A percentile compares a stretch with the other conserved stretches of the same genome.
Evolutionary conservation across 306 rosid species (phyloP).

Genomic region (Begonia masoniana): DNA sequence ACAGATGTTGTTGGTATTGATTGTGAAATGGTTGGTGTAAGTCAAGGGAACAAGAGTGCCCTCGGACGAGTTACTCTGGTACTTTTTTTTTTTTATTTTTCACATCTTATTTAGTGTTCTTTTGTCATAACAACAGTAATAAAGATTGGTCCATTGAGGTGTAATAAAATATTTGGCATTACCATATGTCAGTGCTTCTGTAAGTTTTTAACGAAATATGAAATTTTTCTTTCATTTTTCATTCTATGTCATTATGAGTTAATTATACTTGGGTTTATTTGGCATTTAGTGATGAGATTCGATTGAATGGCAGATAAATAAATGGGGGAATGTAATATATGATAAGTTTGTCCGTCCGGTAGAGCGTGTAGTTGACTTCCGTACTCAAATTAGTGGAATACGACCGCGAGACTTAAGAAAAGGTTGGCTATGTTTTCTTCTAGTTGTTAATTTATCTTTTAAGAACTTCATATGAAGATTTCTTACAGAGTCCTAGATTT

Average conservation of each 20-base stretch:
- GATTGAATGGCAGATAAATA: constrained; percentile 56
- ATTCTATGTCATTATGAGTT: too few species aligned
- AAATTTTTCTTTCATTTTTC: too few species aligned
- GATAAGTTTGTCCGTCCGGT: constrained; percentile 80
- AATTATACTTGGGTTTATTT: too few species aligned
- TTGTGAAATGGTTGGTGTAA: constrained; percentile 97
- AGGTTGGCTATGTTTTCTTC: constrained; percentile 37
- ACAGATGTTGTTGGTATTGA: constrained; percentile 87
- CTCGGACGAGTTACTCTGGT: constrained; percentile 88
- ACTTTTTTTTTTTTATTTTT: constrained; percentile 19
- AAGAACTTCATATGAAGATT: neutral
- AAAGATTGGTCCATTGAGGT: too few species aligned
- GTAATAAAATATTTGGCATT: too few species aligned
- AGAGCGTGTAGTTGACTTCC: constrained; percentile 77
- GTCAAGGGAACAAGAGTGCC: constrained; percentile 86
- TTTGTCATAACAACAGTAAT: too few species aligned
- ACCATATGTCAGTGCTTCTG: too few species aligned
- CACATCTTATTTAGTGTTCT: neutral
- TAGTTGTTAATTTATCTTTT: neutral
- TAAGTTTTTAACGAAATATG: too few species aligned
- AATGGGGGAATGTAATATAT: constrained; percentile 80
- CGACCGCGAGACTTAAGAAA: constrained; percentile 67
- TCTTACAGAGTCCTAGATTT: too few species aligned
- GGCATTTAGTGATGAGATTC: too few species aligned
- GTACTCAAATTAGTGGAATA: constrained; percentile 84